phyloP scores from a whole-genome alignment of 2,329 filamentous ascomycete genomes.

The Aspergillus proliferans region DNA sequence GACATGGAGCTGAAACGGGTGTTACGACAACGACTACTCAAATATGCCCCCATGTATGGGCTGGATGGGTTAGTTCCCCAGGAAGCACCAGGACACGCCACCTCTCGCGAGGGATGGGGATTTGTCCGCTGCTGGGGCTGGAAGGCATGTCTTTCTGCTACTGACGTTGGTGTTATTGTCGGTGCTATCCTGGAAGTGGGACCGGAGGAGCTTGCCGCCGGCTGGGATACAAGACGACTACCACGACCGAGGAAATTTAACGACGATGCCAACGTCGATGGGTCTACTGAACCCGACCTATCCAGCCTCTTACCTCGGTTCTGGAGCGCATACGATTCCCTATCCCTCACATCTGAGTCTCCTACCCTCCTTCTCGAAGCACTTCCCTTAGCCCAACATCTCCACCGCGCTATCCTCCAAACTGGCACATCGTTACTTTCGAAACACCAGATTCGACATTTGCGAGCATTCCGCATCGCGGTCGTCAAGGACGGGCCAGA shows the following conservation, averaged over 20 bases:
- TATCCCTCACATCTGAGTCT: conserved; percentile 41
- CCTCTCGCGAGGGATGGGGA: conserved; percentile 85
- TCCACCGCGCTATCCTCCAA: conserved; percentile 87
- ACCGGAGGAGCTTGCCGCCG: conserved; percentile 25
- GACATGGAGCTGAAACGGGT: conserved; percentile 93
- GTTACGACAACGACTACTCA: conserved; percentile 74
- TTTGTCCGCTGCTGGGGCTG: conserved; percentile 98
- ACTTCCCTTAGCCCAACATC: conserved; percentile 76
- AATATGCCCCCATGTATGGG: conserved; percentile 89
- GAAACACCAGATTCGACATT: conserved; percentile 87
- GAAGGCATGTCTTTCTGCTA: conserved; percentile 87
- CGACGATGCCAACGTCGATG: conserved; percentile 12
- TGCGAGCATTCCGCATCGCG: conserved; percentile 88
- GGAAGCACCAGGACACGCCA: conserved; percentile 63
- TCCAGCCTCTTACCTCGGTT: conserved; percentile 43
- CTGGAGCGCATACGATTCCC: conserved; percentile 55
- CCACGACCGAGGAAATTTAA: conserved; percentile 15
- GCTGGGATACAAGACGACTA: conserved; percentile 28
- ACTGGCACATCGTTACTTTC: conserved; percentile 86
- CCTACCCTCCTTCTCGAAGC: conserved; percentile 59
- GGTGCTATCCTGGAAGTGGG: conserved; percentile 91
- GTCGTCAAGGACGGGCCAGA: conserved; percentile 94
- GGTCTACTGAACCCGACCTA: conserved; percentile 19
- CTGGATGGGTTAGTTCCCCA: conserved; percentile 87
- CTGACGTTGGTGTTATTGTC: conserved; percentile 88